phyloP scores from a whole-genome alignment of 164 flowering plant species.

The Vitis riparia region DNA sequence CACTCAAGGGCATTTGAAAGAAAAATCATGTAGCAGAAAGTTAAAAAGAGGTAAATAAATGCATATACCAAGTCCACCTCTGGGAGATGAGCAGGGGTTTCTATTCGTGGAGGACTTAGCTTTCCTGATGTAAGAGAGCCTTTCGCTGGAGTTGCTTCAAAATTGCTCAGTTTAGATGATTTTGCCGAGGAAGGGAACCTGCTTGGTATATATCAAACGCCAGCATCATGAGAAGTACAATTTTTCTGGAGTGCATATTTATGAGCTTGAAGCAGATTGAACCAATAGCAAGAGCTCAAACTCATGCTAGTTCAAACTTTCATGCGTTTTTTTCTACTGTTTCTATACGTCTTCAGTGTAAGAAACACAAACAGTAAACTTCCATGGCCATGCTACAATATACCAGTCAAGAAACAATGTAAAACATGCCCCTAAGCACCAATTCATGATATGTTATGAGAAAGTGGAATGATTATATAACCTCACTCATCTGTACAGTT shows the following conservation, averaged over 20 bases:
- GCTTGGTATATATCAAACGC: slow-evolving; percentile 19
- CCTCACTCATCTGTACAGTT: too few species aligned
- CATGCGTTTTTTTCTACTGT: too few species aligned
- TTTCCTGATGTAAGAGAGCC: slow-evolving; percentile 44
- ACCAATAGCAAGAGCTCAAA: too few species aligned
- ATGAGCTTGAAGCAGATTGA: too few species aligned
- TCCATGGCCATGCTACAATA: too few species aligned
- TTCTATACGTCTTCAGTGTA: too few species aligned
- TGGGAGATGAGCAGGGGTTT: slow-evolving; percentile 46
- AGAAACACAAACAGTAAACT: too few species aligned
- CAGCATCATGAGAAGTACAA: slow-evolving; percentile 1
- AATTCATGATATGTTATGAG: too few species aligned
- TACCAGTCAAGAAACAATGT: too few species aligned
- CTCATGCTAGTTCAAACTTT: too few species aligned
- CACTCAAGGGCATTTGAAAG: not conserved
- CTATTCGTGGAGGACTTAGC: slow-evolving; percentile 34
- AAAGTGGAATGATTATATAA: too few species aligned
- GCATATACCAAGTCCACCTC: slow-evolving; percentile 57
- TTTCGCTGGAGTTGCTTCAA: slow-evolving; percentile 61
- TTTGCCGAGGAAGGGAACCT: slow-evolving; percentile 73
- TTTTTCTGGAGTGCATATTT: not conserved
- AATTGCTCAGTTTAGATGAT: slow-evolving; percentile 38
- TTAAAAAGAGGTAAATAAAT: not conserved
- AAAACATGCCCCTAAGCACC: too few species aligned
- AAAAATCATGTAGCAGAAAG: not conserved